Evolutionary conservation across 345 rosid genomes (phyloP), one percentile per base, ranked within the genome.

Genomic region (Hypericum androsaemum): DNA sequence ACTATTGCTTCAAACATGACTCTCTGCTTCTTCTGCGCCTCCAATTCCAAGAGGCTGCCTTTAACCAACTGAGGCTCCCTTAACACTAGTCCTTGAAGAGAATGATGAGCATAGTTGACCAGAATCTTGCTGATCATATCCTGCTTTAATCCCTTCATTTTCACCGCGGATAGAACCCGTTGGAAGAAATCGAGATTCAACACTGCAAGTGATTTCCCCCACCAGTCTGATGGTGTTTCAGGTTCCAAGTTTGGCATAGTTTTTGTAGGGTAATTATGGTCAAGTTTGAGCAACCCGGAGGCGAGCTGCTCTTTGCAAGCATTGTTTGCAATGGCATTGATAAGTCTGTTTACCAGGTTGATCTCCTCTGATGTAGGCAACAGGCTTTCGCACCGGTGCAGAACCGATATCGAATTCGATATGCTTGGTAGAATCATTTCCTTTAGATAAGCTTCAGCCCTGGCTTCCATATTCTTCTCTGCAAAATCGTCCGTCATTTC

Each of bases 221-320:
- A 92, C 97, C 96, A 92, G 42, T 88, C 82, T 12, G 77, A 63
- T 7, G 89, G 86, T 43, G 88, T 81, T 61, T 92, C 94, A 2
- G 84, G 86, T 57, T 77, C 96, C 13, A 67, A 65, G 10, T 71
- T 74, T 0, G 65, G 47, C 12, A 41, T 47, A 36, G 59, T 6
- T 64, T 80, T 83, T 11, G 71, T 65, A 3, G 82, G 69, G 71
- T 72, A 85, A 42, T 74, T 72, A 32, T 83, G 88, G 62, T 92
- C 95, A 39, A 92, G 95, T 71, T 88, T 92, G 44, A 81, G 39
- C 63, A 92, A 70, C 38, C 98, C 96, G 3, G 98, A 85, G n/a
- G 95, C 73, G 41, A 92, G 88, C 69, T 92, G 95, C 75, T 92
- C 98, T 64, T 88, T 88, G 75, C 98, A 88, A 0, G 94, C 95